These are phyloP conservation scores for Raddia guianensis DNA, from an alignment of 176 grass and related monocot genomes.

Conservation along the genomic window DNA sequence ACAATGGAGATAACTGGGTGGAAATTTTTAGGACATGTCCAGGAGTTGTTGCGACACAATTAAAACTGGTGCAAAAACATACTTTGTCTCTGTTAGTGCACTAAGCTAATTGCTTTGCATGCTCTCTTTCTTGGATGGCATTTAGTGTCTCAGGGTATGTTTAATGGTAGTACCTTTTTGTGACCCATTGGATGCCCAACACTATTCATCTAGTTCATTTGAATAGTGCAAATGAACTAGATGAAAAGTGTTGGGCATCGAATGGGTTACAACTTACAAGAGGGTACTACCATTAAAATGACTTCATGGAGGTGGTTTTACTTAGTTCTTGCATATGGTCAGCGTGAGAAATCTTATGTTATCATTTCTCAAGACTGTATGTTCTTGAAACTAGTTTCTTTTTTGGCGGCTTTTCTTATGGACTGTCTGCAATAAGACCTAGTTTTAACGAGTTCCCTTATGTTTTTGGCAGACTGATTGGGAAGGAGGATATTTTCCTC, in stretches of 20 bases:
- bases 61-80: neutral
- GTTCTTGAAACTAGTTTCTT: neutral
- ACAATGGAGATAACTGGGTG: neutral
- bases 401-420: neutral
- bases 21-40: neutral
- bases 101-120: neutral
- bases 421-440: neutral
- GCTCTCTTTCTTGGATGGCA: neutral
- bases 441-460: neutral
- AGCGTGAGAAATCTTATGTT: neutral
- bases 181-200: too few relatives aligned
- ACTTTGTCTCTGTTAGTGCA: neutral
- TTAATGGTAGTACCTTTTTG: too few relatives aligned
- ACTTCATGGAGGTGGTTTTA: neutral
- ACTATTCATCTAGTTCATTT: too few relatives aligned
- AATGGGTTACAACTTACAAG: too few relatives aligned
- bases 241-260: too few relatives aligned
- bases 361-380: neutral
- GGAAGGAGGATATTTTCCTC: constrained; percentile 72
- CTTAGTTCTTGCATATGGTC: neutral
- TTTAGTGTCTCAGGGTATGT: neutral
- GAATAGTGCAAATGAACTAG: too few relatives aligned
- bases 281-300: too few relatives aligned
- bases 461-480: constrained; percentile 60
- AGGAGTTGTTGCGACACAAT: neutral